Conservation (phyloP, 352 stramenopile genomes). For the Globisporangium iwayamae region DNA sequence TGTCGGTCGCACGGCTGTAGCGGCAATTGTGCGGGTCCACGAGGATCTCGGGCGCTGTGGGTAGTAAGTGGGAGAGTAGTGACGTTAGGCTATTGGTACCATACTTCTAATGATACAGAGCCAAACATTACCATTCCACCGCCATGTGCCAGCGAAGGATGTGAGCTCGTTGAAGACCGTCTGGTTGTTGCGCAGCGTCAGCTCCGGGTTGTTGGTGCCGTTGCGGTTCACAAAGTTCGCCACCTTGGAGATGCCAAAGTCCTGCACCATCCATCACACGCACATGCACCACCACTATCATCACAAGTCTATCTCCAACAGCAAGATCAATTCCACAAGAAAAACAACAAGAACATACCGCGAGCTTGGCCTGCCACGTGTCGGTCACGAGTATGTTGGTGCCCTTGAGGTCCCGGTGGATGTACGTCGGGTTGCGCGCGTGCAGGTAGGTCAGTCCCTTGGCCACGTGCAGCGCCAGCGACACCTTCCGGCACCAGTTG, state of each 20-base stretch:
- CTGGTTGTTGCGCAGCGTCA: conserved; percentile 20
- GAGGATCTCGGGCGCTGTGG: conserved; percentile 61
- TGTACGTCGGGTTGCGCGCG: conserved; percentile 63
- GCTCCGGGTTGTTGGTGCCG: conserved; percentile 33
- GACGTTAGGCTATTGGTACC: not conserved
- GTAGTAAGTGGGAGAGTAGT: conserved; percentile 6
- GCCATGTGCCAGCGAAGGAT: conserved; percentile 66
- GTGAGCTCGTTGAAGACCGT: conserved; percentile 28
- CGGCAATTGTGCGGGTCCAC: conserved; percentile 56
- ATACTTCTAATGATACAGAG: not conserved
- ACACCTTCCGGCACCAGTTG: conserved; percentile 63
- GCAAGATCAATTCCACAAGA: not conserved
- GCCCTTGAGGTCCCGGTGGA: conserved; percentile 69
- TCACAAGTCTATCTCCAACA: not conserved
- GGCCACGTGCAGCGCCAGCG: conserved; percentile 56
- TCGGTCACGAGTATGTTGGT: conserved; percentile 77
- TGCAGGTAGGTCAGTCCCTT: conserved; percentile 79
- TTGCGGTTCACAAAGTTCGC: conserved; percentile 43
- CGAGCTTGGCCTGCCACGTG: conserved; percentile 74
- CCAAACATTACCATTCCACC: conserved; percentile 39
- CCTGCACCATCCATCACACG: conserved; percentile 15
- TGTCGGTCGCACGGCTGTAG: conserved; percentile 70
- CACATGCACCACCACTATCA: not conserved
- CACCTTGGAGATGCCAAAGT: conserved; percentile 74
- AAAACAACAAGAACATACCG: conserved; percentile 15